Conservation (phyloP, 2,329 filamentous ascomycete species). For the Ilyonectria robusta region DNA sequence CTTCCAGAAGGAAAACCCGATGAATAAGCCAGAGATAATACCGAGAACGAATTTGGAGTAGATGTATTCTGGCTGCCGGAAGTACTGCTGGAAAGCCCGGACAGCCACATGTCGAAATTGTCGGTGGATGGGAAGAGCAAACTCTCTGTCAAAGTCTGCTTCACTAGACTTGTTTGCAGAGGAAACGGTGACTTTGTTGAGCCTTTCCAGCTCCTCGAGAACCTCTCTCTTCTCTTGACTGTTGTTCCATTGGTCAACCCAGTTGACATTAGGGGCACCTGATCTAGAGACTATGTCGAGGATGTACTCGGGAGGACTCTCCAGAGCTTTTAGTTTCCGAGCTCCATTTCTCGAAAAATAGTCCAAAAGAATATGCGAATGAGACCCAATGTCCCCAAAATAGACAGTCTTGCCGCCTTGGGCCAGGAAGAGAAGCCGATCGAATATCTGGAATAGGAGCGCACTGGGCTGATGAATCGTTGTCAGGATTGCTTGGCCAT, state of each 20-base stretch:
- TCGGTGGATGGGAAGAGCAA: constrained; percentile 79
- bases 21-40: constrained; percentile 74
- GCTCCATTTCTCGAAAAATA: constrained; percentile 78
- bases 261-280: constrained; percentile 65
- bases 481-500: constrained; percentile 67
- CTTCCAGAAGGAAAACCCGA: constrained; percentile 80
- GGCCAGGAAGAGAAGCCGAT: constrained; percentile 74
- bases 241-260: constrained; percentile 74
- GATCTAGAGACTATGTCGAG: constrained; percentile 64
- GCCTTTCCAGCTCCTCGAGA: constrained; percentile 70
- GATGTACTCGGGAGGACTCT: constrained; percentile 85
- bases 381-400: constrained; percentile 75
- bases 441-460: constrained; percentile 69
- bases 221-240: constrained; percentile 67
- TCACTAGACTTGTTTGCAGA: no score
- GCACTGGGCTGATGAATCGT: constrained; percentile 70
- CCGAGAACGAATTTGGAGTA: constrained; percentile 78
- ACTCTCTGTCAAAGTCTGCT: constrained; percentile 69
- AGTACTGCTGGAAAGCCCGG: constrained; percentile 86
- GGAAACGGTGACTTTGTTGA: no score
- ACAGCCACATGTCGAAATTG: constrained; percentile 77
- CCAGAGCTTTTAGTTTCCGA: constrained; percentile 66
- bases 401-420: constrained; percentile 77
- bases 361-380: constrained; percentile 68
- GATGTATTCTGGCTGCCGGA: constrained; percentile 84